Evolutionary conservation across 345 rosid genomes (phyloP).

Genomic region (Populus ilicifolia): DNA sequence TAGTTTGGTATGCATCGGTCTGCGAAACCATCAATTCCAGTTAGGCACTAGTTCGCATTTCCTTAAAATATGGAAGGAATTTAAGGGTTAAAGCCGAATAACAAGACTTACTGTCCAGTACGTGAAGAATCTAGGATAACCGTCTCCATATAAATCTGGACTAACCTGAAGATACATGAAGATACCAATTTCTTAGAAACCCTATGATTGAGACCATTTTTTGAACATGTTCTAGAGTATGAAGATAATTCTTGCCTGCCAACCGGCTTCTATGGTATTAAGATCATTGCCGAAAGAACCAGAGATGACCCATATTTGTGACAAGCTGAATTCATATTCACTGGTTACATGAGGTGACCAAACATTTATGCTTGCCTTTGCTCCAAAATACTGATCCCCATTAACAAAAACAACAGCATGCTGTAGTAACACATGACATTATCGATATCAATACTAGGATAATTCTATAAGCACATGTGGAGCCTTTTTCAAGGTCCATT

Average conservation of each 20-base stretch:
- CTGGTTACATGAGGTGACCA: conserved; percentile 30
- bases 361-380: conserved; percentile 32
- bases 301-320: conserved; percentile 35
- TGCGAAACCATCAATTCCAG: conserved; percentile 9
- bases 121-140: conserved; percentile 34
- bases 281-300: conserved; percentile 35
- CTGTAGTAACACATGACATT: neutral
- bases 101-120: conserved; percentile 32
- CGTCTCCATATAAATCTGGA: conserved; percentile 33
- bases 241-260: conserved; percentile 24
- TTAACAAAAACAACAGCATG: conserved; percentile 34
- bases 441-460: neutral
- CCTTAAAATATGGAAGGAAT: neutral
- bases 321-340: conserved; percentile 28
- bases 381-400: conserved; percentile 36
- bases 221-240: neutral
- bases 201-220: neutral
- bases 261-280: conserved; percentile 38
- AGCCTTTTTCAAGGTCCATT: neutral
- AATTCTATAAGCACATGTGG: neutral
- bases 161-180: conserved; percentile 22
- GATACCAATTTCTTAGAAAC: neutral
- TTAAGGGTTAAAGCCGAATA: neutral
- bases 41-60: neutral
- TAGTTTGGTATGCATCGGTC: conserved; percentile 36